Conservation (phyloP, 345 rosid species). For the Arabis alpina region DNA sequence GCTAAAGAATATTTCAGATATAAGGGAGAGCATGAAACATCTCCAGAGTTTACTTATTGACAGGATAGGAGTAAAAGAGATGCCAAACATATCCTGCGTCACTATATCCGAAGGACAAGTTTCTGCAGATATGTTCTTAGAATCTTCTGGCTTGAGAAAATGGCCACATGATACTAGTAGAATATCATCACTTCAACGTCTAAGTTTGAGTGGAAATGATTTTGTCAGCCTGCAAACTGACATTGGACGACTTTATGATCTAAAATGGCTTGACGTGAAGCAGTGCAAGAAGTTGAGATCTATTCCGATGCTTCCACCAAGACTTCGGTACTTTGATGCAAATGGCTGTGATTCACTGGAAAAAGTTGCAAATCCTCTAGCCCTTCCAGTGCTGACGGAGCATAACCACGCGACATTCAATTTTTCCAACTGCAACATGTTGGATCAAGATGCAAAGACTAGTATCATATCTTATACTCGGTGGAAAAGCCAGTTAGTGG, state of each 20-base stretch:
- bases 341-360: conserved; percentile 18
- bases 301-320: conserved; percentile 22
- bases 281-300: not conserved
- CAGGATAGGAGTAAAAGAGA: conserved; percentile 7
- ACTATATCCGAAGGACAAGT: not conserved
- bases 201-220: conserved; percentile 19
- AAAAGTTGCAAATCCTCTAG: conserved; percentile 17
- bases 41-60: not conserved
- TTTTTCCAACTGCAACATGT: conserved; percentile 17
- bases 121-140: not conserved
- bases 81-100: not conserved
- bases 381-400: not conserved
- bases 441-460: conserved; percentile 14
- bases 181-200: not conserved
- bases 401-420: conserved; percentile 15
- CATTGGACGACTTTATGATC: not conserved
- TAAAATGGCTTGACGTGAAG: not conserved
- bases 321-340: conserved; percentile 19
- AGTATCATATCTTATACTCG: not conserved
- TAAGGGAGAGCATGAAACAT: not conserved
- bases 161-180: not conserved
- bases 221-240: conserved; percentile 6
- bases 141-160: not conserved
- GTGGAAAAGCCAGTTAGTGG: not conserved
- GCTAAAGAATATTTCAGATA: not conserved